Base-by-base conservation (phyloP, 345 rosid genomes). In the Bretschneidera sinensis region DNA sequence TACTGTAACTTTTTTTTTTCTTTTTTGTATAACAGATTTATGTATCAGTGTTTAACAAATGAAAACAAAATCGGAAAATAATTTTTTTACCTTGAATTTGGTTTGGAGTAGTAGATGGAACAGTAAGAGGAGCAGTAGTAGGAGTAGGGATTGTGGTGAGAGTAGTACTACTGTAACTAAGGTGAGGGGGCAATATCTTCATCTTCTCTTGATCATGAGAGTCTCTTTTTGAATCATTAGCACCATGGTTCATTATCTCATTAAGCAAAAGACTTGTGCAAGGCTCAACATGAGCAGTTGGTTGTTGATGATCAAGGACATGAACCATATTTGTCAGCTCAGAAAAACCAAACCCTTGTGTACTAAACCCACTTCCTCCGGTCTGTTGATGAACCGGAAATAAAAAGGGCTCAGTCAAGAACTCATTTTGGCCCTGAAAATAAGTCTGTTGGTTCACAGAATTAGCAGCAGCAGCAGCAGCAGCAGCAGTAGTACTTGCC, bases 261-360 rank as follows among this genome's bases (percentile, higher is more conserved):
- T 78, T 79, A 25, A 83, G 69, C 57, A 86, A 43, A 21, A 79
- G 80, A 23, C 79, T 82, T 8, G 84, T 78, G 69, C 87, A 80
- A 25, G 84, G 83, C 19, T 81, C 96, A 6, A 71, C 66, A 1
- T 74, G 47, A 13, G 71, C 21, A 21, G 53, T 21, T 48, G 59
- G 52, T n/a, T 48, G 43, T 49, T 65, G 61, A 15, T 63, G 71
- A 17, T 73, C 65, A 11, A 54, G 78, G 50, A 21, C 64, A 22
- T 71, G 74, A 69, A 69, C 69, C 48, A 72, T 56, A 45, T 70
- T 74, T 18, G 78, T 45, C 6, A 75, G 67, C 55, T 79, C 87
- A 28, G 82, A 70, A 63, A 74, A 82, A 28, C 64, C 67, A 63
- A 65, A 72, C 22, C 72, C 82, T 49, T 72, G 82, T 2, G 70